Evolutionary conservation across 1,284 basidiomycete genomes (phyloP).

Genomic region (Puccinia horiana): DNA sequence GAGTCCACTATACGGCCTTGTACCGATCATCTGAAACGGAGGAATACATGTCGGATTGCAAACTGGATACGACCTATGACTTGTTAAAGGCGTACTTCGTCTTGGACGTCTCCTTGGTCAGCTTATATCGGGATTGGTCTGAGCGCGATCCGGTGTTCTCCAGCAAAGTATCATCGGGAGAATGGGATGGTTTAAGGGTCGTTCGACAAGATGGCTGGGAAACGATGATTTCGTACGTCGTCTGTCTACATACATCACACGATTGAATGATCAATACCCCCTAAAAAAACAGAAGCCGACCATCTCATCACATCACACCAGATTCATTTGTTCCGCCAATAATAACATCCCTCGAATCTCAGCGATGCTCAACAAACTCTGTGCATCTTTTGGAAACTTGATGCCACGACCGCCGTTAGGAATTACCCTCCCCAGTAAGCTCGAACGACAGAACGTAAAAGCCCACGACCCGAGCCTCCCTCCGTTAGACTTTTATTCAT

Average conservation of each 20-base stretch:
- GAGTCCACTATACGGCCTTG: constrained; percentile 63
- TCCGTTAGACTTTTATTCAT: constrained; percentile 70
- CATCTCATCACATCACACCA: constrained; percentile 57
- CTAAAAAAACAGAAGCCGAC: not conserved
- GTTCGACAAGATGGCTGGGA: constrained; percentile 95
- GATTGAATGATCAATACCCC: not conserved
- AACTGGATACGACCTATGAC: constrained; percentile 64
- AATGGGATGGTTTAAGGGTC: constrained; percentile 68
- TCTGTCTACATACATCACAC: not conserved
- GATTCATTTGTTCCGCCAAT: constrained; percentile 97
- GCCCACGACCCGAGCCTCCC: not conserved
- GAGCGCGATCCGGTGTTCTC: constrained; percentile 73
- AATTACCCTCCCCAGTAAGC: constrained; percentile 57
- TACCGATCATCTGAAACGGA: constrained; percentile 49
- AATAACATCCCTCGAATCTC: constrained; percentile 93
- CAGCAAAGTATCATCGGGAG: constrained; percentile 54
- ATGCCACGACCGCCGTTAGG: constrained; percentile 50
- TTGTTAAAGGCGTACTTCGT: constrained; percentile 91
- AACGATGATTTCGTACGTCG: constrained; percentile 81
- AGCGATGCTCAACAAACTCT: constrained; percentile 72
- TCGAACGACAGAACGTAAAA: constrained; percentile 58
- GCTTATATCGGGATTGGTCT: constrained; percentile 76
- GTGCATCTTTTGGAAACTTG: constrained; percentile 52
- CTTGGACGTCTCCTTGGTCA: constrained; percentile 72
- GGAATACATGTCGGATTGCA: constrained; percentile 59